phyloP scores from a whole-genome alignment of 371 early-diverging fungal genomes.

The Apophysomyces ossiformis region DNA sequence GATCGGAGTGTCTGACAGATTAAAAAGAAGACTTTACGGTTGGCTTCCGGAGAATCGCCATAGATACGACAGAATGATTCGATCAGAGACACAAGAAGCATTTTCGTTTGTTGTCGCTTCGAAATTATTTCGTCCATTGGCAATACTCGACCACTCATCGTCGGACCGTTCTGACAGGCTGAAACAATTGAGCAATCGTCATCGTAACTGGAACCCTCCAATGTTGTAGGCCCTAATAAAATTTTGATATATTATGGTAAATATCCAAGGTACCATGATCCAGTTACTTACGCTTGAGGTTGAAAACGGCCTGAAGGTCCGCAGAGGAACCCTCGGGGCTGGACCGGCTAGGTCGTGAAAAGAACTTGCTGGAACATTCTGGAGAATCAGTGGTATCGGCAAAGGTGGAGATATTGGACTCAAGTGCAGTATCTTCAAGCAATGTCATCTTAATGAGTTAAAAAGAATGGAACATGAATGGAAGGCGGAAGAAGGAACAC shows the following conservation, averaged over 20 bases:
- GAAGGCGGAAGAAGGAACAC: slow-evolving; percentile 7
- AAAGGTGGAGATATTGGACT: slow-evolving; percentile 2
- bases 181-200: slow-evolving; percentile 12
- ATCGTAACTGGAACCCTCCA: slow-evolving; percentile 10
- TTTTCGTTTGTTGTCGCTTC: slow-evolving; percentile 67
- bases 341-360: background rate
- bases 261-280: background rate
- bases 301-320: slow-evolving; percentile 1
- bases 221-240: slow-evolving; percentile 1
- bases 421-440: slow-evolving; percentile 2
- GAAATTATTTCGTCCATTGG: slow-evolving; percentile 6
- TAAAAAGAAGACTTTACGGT: slow-evolving; percentile 82
- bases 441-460: background rate
- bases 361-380: slow-evolving; percentile 3
- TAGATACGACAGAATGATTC: slow-evolving; percentile 88
- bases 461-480: slow-evolving; percentile 8
- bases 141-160: slow-evolving; percentile 16
- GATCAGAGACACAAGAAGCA: slow-evolving; percentile 74
- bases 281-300: background rate
- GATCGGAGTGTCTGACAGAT: slow-evolving; percentile 67
- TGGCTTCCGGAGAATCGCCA: slow-evolving; percentile 82
- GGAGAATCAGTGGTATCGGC: background rate
- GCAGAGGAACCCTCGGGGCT: slow-evolving; percentile 4
- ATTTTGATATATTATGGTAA: too few species aligned
- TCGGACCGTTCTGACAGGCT: slow-evolving; percentile 9